These are phyloP conservation scores for Sisymbrium irio DNA, from an alignment of 345 rosid genomes.

Conservation along the genomic window DNA sequence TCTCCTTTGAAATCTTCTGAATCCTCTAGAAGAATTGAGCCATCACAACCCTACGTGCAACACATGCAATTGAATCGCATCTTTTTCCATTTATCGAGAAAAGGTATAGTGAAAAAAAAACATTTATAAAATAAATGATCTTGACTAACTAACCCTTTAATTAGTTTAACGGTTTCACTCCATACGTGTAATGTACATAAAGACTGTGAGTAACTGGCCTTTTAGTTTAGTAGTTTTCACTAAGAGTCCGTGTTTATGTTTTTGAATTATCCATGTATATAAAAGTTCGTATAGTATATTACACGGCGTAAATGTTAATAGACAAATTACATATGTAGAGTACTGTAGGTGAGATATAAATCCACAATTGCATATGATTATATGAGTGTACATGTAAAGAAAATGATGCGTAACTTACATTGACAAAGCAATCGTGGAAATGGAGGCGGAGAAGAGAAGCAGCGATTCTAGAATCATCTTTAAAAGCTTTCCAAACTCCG, in stretches of 20 bases:
- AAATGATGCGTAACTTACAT: constrained; percentile 41
- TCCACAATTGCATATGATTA: not conserved
- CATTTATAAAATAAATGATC: no score
- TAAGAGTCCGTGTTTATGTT: not conserved
- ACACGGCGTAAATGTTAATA: not conserved
- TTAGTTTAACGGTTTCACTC: not conserved
- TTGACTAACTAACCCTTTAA: not conserved
- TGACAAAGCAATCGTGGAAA: constrained; percentile 84
- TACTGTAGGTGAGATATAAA: not conserved
- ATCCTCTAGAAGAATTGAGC: constrained; percentile 73
- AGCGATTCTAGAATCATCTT: constrained; percentile 64
- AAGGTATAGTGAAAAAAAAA: not conserved
- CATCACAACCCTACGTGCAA: constrained; percentile 65
- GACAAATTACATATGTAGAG: not conserved
- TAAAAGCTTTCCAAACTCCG: constrained; percentile 63
- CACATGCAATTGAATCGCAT: not conserved
- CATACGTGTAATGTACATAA: not conserved
- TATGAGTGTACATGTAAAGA: not conserved
- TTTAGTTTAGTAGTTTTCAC: not conserved
- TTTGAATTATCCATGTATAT: not conserved
- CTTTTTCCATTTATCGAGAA: not conserved
- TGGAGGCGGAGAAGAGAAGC: constrained; percentile 89
- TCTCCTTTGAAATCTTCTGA: constrained; percentile 58
- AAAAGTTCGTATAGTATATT: not conserved
- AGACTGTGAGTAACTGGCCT: not conserved